Conservation (phyloP, 768 basidiomycete genomes). For the Phylloporus sp. region DNA sequence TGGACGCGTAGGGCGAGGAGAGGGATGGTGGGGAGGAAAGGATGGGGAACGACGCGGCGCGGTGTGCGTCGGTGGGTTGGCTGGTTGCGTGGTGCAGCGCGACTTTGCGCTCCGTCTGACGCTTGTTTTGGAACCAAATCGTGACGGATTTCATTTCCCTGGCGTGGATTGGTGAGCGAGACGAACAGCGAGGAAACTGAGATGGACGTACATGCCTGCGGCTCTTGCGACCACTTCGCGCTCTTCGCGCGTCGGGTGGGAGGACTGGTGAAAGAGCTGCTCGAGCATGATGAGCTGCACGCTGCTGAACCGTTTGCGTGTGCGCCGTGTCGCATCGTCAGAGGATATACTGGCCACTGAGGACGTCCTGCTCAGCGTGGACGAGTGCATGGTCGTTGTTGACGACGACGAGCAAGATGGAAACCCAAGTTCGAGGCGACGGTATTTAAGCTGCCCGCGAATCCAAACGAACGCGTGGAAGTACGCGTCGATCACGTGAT, state of each 20-base stretch:
- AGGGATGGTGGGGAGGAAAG: constrained; percentile 12
- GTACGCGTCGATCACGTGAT: constrained; percentile 29
- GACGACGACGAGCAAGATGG: constrained; percentile 2
- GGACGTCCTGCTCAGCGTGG: constrained; percentile 47
- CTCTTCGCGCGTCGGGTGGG: constrained; percentile 71
- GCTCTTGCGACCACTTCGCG: constrained; percentile 58
- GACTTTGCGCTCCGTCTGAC: constrained; percentile 48
- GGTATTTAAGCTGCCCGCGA: constrained; percentile 23
- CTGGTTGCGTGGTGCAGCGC: constrained; percentile 38
- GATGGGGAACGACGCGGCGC: constrained; percentile 7
- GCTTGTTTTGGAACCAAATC: constrained; percentile 35
- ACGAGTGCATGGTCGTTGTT: constrained; percentile 16
- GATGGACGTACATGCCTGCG: constrained; percentile 53
- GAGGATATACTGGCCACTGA: constrained; percentile 55
- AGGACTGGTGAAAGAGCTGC: constrained; percentile 64
- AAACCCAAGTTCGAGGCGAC: neutral
- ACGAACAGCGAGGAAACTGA: neutral
- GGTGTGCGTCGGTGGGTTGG: constrained; percentile 17
- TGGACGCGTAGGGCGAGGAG: constrained; percentile 20
- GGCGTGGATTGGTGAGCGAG: constrained; percentile 8
- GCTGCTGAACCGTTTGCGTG: constrained; percentile 66
- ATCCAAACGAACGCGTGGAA: constrained; percentile 28
- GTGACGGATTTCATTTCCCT: constrained; percentile 36
- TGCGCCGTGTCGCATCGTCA: constrained; percentile 49
- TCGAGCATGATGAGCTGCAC: constrained; percentile 68